Percentiles rank a stretch among this genome's conserved stretches.
Evolutionary conservation across 257 asterid genomes (phyloP).

Genomic region (Solanum boliviense): DNA sequence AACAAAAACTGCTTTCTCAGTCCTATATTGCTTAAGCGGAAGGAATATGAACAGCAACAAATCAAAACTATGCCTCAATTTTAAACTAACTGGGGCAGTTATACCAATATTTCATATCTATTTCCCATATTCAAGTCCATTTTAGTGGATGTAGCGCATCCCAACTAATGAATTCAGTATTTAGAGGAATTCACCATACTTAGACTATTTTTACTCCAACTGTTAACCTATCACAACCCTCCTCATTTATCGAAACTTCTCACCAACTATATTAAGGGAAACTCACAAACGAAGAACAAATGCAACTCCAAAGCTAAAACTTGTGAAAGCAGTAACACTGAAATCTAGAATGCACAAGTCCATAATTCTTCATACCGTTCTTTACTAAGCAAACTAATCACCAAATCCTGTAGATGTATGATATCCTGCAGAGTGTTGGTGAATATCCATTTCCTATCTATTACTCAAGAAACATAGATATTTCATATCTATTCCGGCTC

Average conservation of each 20-base stretch:
- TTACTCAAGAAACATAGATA: neutral
- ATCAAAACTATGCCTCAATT: neutral
- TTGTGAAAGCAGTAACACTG: neutral
- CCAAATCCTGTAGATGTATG: neutral
- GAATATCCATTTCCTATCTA: neutral
- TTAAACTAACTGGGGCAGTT: neutral
- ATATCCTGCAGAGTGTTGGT: neutral
- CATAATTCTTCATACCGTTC: neutral
- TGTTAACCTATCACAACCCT: neutral
- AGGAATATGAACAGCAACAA: neutral
- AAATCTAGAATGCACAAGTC: neutral
- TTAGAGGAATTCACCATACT: neutral
- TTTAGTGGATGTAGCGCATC: neutral
- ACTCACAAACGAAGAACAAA: neutral
- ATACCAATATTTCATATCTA: neutral
- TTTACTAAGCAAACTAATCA: neutral
- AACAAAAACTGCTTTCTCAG: neutral
- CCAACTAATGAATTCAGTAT: neutral
- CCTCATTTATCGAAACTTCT: neutral
- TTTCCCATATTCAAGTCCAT: neutral
- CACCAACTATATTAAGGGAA: neutral
- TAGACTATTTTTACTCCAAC: neutral
- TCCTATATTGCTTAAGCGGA: neutral
- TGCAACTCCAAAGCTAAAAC: neutral
- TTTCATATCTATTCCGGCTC: no score